A percentile compares a stretch with the other conserved stretches of the same genome.
These are phyloP conservation scores for Scutellaria barbata DNA, from an alignment of 257 asterid species.

Conservation along the genomic window DNA sequence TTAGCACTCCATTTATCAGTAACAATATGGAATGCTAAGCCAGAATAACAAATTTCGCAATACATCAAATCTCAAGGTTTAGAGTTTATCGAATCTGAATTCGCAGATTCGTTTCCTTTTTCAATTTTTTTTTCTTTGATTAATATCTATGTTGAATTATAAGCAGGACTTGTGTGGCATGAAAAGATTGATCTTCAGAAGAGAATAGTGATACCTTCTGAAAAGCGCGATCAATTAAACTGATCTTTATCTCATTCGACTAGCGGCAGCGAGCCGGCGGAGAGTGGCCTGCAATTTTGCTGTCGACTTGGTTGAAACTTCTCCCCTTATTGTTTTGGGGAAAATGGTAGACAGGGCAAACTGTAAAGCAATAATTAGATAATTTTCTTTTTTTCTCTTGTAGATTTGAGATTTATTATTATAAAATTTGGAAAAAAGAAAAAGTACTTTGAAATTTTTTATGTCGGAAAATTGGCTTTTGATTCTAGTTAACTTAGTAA, in stretches of 20 bases:
- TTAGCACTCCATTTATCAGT: constrained; percentile 6
- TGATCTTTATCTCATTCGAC: constrained; percentile 23
- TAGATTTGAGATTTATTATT: too few species aligned
- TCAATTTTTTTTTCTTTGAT: background rate
- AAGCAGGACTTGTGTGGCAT: background rate
- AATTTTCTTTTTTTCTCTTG: too few species aligned
- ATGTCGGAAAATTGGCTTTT: too few species aligned
- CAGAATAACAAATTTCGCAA: background rate
- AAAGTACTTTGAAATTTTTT: too few species aligned
- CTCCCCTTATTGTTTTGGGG: background rate
- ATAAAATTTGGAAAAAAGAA: too few species aligned
- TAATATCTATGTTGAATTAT: background rate
- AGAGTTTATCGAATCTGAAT: background rate
- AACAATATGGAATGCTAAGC: background rate
- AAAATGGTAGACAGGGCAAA: background rate
- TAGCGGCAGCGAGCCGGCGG: constrained; percentile 33
- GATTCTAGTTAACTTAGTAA: too few species aligned
- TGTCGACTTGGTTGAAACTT: constrained; percentile 11
- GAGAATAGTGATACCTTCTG: constrained; percentile 28
- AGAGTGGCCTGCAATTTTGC: constrained; percentile 18
- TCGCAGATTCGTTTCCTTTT: background rate
- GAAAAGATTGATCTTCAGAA: constrained; percentile 5
- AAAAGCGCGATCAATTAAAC: background rate
- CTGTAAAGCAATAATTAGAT: background rate
- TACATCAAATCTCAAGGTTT: background rate